Evolutionary conservation across 805 yeast species (phyloP).

Genomic region (Teunomyces gatunensis): DNA sequence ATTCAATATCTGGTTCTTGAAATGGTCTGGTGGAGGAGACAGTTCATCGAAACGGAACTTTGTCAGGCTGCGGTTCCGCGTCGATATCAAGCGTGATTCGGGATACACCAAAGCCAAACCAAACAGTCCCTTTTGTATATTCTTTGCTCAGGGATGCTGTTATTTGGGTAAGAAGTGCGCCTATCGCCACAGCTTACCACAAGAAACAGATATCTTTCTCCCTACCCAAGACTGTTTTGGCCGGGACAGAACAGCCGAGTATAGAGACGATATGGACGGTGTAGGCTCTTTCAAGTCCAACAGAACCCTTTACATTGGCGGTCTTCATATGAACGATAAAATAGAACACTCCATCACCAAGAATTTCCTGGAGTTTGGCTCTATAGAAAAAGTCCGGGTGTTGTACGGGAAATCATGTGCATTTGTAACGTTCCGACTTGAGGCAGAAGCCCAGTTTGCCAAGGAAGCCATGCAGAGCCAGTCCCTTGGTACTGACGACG

Average conservation of each 20-base stretch:
- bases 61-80: slow-evolving; percentile 55
- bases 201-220: slow-evolving; percentile 51
- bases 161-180: slow-evolving; percentile 72
- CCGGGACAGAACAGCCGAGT: slow-evolving; percentile 76
- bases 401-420: slow-evolving; percentile 66
- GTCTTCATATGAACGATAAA: slow-evolving; percentile 39
- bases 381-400: slow-evolving; percentile 62
- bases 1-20: slow-evolving; percentile 84
- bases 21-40: slow-evolving; percentile 80
- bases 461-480: slow-evolving; percentile 93
- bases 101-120: slow-evolving; percentile 75
- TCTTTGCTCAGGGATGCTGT: slow-evolving; percentile 89
- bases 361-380: slow-evolving; percentile 74
- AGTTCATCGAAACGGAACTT: slow-evolving; percentile 41
- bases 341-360: slow-evolving; percentile 32
- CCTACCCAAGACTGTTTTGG: slow-evolving; percentile 88
- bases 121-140: slow-evolving; percentile 63
- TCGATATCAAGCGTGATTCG: slow-evolving; percentile 59
- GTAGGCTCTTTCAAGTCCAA: slow-evolving; percentile 79
- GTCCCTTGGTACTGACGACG: slow-evolving; percentile 55
- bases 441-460: slow-evolving; percentile 86
- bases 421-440: slow-evolving; percentile 68
- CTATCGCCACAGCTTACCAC: slow-evolving; percentile 77
- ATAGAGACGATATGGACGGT: slow-evolving; percentile 92
- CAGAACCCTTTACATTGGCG: slow-evolving; percentile 75